phyloP scores from a whole-genome alignment of 805 yeast genomes.

The Saccharomycopsis vini region DNA sequence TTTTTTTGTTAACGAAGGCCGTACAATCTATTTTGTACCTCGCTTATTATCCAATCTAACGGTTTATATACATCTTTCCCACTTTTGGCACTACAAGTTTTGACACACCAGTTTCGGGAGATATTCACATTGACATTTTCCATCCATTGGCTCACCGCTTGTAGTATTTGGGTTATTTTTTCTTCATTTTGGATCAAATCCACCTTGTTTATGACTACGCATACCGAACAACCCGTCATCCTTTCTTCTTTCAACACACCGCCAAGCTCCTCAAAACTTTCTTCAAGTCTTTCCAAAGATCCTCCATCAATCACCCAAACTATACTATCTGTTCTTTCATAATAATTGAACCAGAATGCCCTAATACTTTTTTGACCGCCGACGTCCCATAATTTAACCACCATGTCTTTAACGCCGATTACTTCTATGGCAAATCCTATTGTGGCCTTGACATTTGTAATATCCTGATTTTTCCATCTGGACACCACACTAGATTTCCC shows the following conservation, averaged over 20 bases:
- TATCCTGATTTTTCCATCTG: conserved; percentile 41
- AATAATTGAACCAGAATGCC: conserved; percentile 90
- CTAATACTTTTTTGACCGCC: conserved; percentile 85
- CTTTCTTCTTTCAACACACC: conserved; percentile 58
- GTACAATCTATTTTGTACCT: conserved; percentile 33
- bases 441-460: conserved; percentile 65
- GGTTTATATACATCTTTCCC: conserved; percentile 33
- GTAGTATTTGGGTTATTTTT: conserved; percentile 25
- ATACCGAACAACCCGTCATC: conserved; percentile 58
- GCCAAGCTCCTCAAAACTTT: conserved; percentile 56
- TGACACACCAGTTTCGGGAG: conserved; percentile 35
- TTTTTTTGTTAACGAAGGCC: no score
- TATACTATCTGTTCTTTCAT: conserved; percentile 68
- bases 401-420: conserved; percentile 33
- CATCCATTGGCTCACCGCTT: conserved; percentile 26
- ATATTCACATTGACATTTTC: no score
- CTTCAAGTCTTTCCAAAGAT: conserved; percentile 51
- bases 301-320: conserved; percentile 79
- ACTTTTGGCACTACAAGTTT: conserved; percentile 42
- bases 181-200: conserved; percentile 38
- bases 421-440: conserved; percentile 82
- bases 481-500: conserved; percentile 85
- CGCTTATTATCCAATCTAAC: conserved; percentile 35
- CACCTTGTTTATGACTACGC: conserved; percentile 65
- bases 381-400: conserved; percentile 71